A percentile compares a stretch with the other conserved stretches of the same genome.
Evolutionary conservation across 257 asterid species (phyloP).

Genomic region (Solanum clarkiae): DNA sequence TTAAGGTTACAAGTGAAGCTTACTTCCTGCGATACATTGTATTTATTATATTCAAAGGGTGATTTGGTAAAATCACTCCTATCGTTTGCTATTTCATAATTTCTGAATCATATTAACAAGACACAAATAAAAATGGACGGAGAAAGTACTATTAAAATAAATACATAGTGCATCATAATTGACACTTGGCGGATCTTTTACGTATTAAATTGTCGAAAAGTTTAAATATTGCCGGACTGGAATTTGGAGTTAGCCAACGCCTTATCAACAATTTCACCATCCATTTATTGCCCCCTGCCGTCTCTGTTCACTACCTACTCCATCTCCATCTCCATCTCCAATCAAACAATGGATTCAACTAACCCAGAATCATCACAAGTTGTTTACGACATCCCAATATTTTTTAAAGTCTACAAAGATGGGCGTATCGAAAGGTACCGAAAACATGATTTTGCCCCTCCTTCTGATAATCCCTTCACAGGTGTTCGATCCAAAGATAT

Average conservation of each 20-base stretch:
- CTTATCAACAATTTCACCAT: not conserved
- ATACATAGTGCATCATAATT: not conserved
- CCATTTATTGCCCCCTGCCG: too few species aligned
- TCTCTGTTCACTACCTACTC: not conserved
- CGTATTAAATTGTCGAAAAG: too few species aligned
- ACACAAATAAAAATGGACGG: too few species aligned
- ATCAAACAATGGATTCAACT: not conserved
- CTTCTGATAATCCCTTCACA: constrained; percentile 31
- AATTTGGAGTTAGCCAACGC: not conserved
- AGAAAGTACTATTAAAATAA: too few species aligned
- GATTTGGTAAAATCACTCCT: too few species aligned
- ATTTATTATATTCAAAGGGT: too few species aligned
- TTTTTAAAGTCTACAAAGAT: not conserved
- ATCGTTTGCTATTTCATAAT: too few species aligned
- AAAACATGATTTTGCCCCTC: constrained; percentile 18
- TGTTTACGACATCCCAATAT: not conserved
- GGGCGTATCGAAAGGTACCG: constrained; percentile 33
- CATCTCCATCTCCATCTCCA: not conserved
- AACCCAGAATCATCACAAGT: not conserved
- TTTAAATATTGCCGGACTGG: not conserved
- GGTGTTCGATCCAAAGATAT: constrained; percentile 45
- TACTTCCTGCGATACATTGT: too few species aligned
- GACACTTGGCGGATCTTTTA: not conserved
- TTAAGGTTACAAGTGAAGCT: too few species aligned
- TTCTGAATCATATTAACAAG: too few species aligned